A percentile compares a stretch with the other conserved stretches of the same genome.
Evolutionary conservation across 177 flowering plant genomes (phyloP).

Genomic region (Viscum album): DNA sequence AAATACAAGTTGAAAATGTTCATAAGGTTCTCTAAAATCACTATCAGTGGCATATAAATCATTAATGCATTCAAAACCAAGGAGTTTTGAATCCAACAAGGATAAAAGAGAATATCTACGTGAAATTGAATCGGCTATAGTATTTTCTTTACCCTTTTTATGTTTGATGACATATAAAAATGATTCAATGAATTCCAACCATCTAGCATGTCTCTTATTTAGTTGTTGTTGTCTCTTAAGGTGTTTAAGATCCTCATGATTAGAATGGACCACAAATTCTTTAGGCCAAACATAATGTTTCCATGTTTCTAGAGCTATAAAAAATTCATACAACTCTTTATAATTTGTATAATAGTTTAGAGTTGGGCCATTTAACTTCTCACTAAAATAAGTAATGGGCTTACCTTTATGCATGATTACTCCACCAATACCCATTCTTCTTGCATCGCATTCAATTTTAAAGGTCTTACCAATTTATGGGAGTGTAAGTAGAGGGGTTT

Average conservation of each 20-base stretch:
- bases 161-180: background rate
- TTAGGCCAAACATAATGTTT: too few relatives aligned
- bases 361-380: background rate
- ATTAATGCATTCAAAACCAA: background rate
- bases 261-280: background rate
- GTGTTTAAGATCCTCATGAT: background rate
- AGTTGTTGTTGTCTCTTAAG: background rate
- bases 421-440: background rate
- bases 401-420: background rate
- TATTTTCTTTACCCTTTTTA: background rate
- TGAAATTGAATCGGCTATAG: background rate
- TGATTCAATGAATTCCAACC: background rate
- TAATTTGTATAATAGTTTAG: background rate
- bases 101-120: background rate
- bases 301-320: too few relatives aligned
- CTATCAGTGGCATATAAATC: background rate
- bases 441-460: background rate
- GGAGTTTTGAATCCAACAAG: background rate
- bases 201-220: background rate
- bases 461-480: background rate
- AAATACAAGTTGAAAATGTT: background rate
- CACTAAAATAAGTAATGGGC: background rate
- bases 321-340: background rate
- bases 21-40: background rate
- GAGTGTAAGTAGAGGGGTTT: background rate